These are phyloP conservation scores for Brachypodium distachyon DNA, from an alignment of 202 grass and related monocot species.

Conservation along the genomic window DNA sequence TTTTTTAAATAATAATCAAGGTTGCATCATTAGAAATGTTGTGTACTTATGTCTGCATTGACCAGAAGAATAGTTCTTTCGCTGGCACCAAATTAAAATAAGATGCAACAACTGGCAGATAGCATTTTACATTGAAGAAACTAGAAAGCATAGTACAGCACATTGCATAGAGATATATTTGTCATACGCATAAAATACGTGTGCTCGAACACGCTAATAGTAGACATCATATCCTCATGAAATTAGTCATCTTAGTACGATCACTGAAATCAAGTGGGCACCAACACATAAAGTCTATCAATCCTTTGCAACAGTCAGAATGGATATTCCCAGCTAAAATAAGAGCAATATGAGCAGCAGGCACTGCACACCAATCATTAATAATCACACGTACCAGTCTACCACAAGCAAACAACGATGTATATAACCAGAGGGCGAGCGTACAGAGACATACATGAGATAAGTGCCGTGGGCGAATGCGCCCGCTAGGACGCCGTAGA, in stretches of 20 bases:
- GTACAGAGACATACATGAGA: conserved; percentile 59
- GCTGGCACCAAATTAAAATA: background rate
- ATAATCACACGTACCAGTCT: background rate
- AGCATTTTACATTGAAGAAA: background rate
- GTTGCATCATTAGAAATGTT: background rate
- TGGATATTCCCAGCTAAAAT: background rate
- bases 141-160: background rate
- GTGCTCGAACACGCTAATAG: background rate
- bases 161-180: background rate
- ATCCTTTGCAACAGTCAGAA: background rate
- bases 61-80: background rate
- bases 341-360: background rate
- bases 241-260: background rate
- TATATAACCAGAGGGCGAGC: background rate
- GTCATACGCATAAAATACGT: background rate
- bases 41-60: background rate
- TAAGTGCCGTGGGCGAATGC: conserved; percentile 84
- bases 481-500: conserved; percentile 83
- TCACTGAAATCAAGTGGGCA: background rate
- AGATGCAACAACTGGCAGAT: background rate
- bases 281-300: background rate
- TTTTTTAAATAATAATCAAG: background rate
- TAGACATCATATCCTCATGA: background rate
- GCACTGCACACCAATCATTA: background rate
- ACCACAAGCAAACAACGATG: background rate